A percentile compares a stretch with the other conserved stretches of the same genome.
Evolutionary conservation across 2,329 filamentous ascomycete genomes (phyloP).

Genomic region (Pseudocercospora cruenta): DNA sequence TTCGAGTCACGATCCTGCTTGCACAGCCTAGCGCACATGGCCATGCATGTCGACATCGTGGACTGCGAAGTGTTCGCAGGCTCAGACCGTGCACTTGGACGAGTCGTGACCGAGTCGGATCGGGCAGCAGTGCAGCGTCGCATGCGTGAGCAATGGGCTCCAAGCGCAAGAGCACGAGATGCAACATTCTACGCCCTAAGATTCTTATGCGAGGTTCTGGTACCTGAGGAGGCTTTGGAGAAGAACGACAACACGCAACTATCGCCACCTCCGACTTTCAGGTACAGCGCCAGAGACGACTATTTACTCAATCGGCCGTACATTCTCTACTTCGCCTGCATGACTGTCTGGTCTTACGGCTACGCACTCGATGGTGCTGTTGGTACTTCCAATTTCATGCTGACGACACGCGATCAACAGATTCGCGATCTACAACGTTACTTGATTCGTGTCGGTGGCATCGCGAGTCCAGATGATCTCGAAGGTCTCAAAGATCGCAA

Average conservation of each 20-base stretch:
- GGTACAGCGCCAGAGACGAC: constrained; percentile 84
- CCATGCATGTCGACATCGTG: constrained; percentile 96
- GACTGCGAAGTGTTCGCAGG: constrained; percentile 96
- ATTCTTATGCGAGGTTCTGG: constrained; percentile 82
- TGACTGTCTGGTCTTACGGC: constrained; percentile 95
- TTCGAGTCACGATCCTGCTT: constrained; percentile 88
- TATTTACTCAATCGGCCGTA: constrained; percentile 88
- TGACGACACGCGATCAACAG: constrained; percentile 66
- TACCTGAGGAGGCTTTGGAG: constrained; percentile 58
- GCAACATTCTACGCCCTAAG: constrained; percentile 90
- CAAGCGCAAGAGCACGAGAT: constrained; percentile 82
- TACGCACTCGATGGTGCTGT: constrained; percentile 81
- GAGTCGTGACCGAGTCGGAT: constrained; percentile 81
- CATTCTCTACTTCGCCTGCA: constrained; percentile 89
- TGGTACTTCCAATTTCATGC: constrained; percentile 40
- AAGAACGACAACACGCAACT: constrained; percentile 15
- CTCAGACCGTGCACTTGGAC: constrained; percentile 80
- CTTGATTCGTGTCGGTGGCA: constrained; percentile 70
- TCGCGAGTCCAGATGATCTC: constrained; percentile 76
- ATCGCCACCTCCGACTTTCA: constrained; percentile 43
- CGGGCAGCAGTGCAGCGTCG: constrained; percentile 76
- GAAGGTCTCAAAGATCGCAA: constrained; percentile 76
- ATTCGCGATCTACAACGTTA: constrained; percentile 79
- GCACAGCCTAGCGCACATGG: constrained; percentile 95
- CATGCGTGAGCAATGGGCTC: constrained; percentile 89